These are phyloP conservation scores for Saccharomycopsis fermentans DNA, from an alignment of 805 yeast genomes.

Conservation along the genomic window DNA sequence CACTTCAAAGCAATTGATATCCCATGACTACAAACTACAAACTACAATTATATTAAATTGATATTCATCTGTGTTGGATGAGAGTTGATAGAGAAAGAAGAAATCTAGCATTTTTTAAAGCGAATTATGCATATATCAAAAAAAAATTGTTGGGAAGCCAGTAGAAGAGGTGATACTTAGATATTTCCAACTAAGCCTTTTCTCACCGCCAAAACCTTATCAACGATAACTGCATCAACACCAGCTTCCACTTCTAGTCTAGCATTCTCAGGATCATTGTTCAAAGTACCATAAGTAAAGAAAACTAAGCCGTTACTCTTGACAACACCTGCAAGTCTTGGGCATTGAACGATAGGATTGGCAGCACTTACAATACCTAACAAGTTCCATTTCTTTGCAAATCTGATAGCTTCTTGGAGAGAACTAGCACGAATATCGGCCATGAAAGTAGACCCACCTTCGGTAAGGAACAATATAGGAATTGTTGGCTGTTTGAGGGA, in stretches of 20 bases:
- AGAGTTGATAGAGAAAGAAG: background rate
- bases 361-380: constrained; percentile 90
- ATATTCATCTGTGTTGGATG: too few relatives aligned
- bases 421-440: constrained; percentile 84
- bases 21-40: too few relatives aligned
- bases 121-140: too few relatives aligned
- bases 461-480: constrained; percentile 84
- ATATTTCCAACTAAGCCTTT: constrained; percentile 46
- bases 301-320: constrained; percentile 87
- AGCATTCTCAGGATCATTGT: constrained; percentile 78
- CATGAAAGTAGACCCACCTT: constrained; percentile 76
- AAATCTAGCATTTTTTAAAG: background rate
- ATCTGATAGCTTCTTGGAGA: constrained; percentile 81
- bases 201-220: constrained; percentile 86
- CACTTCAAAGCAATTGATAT: too few relatives aligned
- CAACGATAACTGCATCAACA: constrained; percentile 97
- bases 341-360: constrained; percentile 76
- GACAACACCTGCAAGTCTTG: constrained; percentile 83
- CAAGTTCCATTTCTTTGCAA: constrained; percentile 83
- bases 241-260: constrained; percentile 85
- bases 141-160: too few relatives aligned
- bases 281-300: constrained; percentile 79
- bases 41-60: too few relatives aligned
- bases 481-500: constrained; percentile 89
- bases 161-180: too few relatives aligned